phyloP scores from a whole-genome alignment of 768 basidiomycete genomes.

The Trametes coccinea region DNA sequence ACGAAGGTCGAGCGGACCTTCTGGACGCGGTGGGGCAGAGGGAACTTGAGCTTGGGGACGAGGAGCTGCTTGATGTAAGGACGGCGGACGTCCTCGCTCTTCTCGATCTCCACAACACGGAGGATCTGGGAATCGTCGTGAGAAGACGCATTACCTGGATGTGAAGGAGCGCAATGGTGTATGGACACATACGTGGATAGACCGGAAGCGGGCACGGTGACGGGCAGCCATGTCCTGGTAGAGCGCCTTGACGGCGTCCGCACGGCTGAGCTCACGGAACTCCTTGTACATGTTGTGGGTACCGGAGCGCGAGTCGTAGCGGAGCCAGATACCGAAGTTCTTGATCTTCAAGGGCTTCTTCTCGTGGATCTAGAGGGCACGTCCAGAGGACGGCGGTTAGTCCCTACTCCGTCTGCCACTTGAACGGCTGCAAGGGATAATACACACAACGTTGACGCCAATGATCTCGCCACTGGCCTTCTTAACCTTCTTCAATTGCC shows the following conservation, averaged over 20 bases:
- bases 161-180: too few species aligned
- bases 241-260: conserved; percentile 92
- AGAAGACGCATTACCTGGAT: not conserved
- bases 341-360: conserved; percentile 98
- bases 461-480: conserved; percentile 99
- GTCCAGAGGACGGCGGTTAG: conserved; percentile 31
- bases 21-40: conserved; percentile 85
- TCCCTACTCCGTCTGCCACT: conserved; percentile 82
- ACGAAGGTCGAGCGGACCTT: conserved; percentile 82
- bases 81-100: conserved; percentile 87
- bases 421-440: conserved; percentile 67
- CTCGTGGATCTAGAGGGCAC: conserved; percentile 81
- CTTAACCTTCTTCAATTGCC: conserved; percentile 99
- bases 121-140: conserved; percentile 66
- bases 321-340: conserved; percentile 99
- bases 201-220: conserved; percentile 99
- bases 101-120: conserved; percentile 94
- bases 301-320: conserved; percentile 98
- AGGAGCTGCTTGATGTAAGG: conserved; percentile 98
- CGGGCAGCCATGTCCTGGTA: conserved; percentile 99
- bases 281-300: conserved; percentile 99
- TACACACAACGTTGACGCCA: conserved; percentile 95
- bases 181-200: conserved; percentile 75
- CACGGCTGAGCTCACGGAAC: conserved; percentile 93
- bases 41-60: conserved; percentile 91